These are phyloP conservation scores for Cystobasidium pallidum DNA, from an alignment of 1,284 basidiomycete species.

Conservation along the genomic window DNA sequence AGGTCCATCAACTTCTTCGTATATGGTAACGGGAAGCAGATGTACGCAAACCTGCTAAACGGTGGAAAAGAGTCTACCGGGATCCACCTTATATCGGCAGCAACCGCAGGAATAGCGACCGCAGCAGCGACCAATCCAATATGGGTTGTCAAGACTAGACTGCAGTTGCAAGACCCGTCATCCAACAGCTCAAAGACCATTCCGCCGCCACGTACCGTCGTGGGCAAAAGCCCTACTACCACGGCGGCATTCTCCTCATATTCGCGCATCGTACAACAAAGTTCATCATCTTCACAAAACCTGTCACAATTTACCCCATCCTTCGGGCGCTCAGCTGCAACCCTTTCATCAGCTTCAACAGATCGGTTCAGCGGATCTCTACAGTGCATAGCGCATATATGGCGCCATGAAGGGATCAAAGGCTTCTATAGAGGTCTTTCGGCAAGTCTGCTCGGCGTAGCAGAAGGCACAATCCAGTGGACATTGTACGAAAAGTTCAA, in stretches of 20 bases:
- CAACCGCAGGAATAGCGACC: slow-evolving; percentile 77
- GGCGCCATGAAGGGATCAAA: slow-evolving; percentile 76
- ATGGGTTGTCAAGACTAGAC: slow-evolving; percentile 96
- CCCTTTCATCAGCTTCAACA: slow-evolving; percentile 49
- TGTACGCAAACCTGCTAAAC: slow-evolving; percentile 83
- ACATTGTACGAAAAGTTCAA: slow-evolving; percentile 76
- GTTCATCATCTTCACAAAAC: slow-evolving; percentile 4
- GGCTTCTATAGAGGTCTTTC: slow-evolving; percentile 95
- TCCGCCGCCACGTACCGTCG: slow-evolving; percentile 9
- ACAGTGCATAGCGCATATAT: slow-evolving; percentile 71
- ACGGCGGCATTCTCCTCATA: slow-evolving; percentile 40
- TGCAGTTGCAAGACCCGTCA: slow-evolving; percentile 63
- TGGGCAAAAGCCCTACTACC: slow-evolving; percentile 46
- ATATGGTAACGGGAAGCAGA: slow-evolving; percentile 93
- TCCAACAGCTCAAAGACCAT: slow-evolving; percentile 42
- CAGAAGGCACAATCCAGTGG: slow-evolving; percentile 98
- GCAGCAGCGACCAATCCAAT: slow-evolving; percentile 94
- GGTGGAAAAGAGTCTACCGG: slow-evolving; percentile 75
- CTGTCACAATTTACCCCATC: slow-evolving; percentile 39
- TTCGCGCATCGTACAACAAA: slow-evolving; percentile 25
- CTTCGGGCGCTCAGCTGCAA: slow-evolving; percentile 44
- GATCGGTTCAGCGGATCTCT: slow-evolving; percentile 63
- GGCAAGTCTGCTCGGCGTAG: slow-evolving; percentile 93
- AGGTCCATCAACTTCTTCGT: slow-evolving; percentile 94
- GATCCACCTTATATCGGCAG: slow-evolving; percentile 85